These are phyloP conservation scores for Linderniella brevidens DNA, from an alignment of 257 asterid genomes.

Conservation along the genomic window DNA sequence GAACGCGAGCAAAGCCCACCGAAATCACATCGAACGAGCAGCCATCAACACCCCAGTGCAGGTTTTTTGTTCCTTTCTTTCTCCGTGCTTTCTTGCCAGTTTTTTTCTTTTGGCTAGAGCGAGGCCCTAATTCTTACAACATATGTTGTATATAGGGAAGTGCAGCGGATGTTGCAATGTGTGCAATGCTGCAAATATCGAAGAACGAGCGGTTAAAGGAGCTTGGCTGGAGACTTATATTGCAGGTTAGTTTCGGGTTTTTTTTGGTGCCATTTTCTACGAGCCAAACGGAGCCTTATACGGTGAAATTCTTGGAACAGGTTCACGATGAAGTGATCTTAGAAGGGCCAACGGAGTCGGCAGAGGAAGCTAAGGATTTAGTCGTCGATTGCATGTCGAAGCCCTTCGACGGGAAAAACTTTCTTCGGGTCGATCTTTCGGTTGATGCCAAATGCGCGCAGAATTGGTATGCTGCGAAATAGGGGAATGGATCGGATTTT, in stretches of 20 bases:
- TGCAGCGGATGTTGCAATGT: constrained; percentile 98
- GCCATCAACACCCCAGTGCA: constrained; percentile 97
- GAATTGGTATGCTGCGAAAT: constrained; percentile 91
- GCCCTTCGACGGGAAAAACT: constrained; percentile 66
- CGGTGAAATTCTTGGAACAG: constrained; percentile 17
- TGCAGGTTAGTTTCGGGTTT: constrained; percentile 38
- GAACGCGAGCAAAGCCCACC: constrained; percentile 37
- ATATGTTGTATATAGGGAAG: constrained; percentile 95
- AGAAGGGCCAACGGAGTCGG: constrained; percentile 84
- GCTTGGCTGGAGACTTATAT: constrained; percentile 78
- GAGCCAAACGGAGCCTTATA: too few species aligned
- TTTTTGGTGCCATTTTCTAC: too few species aligned
- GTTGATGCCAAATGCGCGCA: constrained; percentile 92
- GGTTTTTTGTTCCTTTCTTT: constrained; percentile 22
- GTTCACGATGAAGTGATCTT: constrained; percentile 85
- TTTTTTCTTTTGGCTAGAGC: background rate
- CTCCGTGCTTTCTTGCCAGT: background rate
- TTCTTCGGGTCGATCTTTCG: constrained; percentile 67
- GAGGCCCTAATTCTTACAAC: constrained; percentile 6
- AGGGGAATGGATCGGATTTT: too few species aligned
- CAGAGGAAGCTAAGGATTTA: constrained; percentile 64
- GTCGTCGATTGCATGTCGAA: constrained; percentile 85
- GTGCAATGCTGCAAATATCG: constrained; percentile 88
- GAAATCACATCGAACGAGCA: constrained; percentile 83
- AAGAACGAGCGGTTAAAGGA: constrained; percentile 42